Percentiles rank a stretch among this genome's conserved stretches.
phyloP scores from a whole-genome alignment of 352 stramenopile species.

The Thraustotheca clavata region DNA sequence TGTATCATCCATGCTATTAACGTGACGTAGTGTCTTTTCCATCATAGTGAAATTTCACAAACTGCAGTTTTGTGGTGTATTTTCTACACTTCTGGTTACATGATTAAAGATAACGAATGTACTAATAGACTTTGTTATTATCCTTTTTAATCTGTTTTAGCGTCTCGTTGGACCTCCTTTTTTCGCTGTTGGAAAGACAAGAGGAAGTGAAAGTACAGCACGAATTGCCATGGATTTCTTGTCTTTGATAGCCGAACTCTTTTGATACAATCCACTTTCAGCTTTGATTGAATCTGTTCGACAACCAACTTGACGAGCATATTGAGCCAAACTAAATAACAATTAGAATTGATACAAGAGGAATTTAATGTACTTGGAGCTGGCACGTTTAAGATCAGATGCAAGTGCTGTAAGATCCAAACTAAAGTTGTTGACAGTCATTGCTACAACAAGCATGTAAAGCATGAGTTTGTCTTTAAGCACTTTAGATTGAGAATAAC shows the following conservation, averaged over 20 bases:
- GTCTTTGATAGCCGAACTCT: constrained; percentile 35
- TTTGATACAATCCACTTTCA: constrained; percentile 28
- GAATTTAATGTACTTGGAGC: constrained; percentile 27
- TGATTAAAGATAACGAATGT: no score
- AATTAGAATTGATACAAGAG: background rate
- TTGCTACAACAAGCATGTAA: constrained; percentile 61
- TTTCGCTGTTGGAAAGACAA: constrained; percentile 67
- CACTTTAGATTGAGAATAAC: constrained; percentile 61
- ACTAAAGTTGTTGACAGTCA: constrained; percentile 66
- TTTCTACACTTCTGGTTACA: no score
- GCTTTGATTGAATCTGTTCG: constrained; percentile 58
- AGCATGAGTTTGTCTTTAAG: constrained; percentile 77
- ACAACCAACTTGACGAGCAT: constrained; percentile 68
- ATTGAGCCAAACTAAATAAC: constrained; percentile 35
- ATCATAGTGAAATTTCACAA: background rate
- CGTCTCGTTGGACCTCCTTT: constrained; percentile 30
- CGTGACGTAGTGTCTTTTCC: background rate
- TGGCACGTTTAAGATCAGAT: constrained; percentile 54
- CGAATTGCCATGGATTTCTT: constrained; percentile 55
- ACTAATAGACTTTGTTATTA: background rate
- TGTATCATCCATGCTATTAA: no score
- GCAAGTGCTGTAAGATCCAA: constrained; percentile 63
- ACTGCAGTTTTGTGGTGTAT: no score
- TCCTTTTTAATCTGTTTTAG: constrained; percentile 8
- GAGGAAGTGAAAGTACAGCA: constrained; percentile 61